These are phyloP conservation scores for Mycena indigotica DNA, from an alignment of 768 basidiomycete species.

Conservation along the genomic window DNA sequence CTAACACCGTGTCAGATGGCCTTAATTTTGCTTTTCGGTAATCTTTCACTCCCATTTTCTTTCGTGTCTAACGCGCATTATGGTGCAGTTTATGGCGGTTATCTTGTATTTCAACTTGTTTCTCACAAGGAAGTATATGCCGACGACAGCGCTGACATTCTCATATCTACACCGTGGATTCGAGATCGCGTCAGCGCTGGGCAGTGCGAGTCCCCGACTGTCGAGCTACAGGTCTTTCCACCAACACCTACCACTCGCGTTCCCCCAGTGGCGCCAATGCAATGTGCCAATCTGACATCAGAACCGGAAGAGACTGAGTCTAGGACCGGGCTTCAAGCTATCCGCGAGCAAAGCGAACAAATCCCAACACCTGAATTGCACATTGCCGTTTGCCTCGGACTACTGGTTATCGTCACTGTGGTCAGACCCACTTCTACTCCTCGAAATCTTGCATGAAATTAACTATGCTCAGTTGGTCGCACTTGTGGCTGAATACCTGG, in stretches of 20 bases:
- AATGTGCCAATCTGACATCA: no score
- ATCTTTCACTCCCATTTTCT: not conserved
- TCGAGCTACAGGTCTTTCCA: not conserved
- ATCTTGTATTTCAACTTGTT: slow-evolving; percentile 44
- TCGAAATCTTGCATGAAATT: not conserved
- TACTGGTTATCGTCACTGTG: slow-evolving; percentile 34
- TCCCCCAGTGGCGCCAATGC: not conserved
- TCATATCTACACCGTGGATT: slow-evolving; percentile 19
- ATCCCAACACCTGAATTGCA: slow-evolving; percentile 3
- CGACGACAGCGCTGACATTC: slow-evolving; percentile 33
- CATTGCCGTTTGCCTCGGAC: slow-evolving; percentile 15
- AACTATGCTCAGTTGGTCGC: slow-evolving; percentile 33
- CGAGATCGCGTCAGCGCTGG: not conserved
- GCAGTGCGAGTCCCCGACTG: not conserved
- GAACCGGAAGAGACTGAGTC: slow-evolving; percentile 1
- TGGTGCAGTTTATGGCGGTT: slow-evolving; percentile 58
- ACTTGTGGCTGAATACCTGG: slow-evolving; percentile 48
- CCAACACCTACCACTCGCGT: not conserved
- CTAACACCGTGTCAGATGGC: slow-evolving; percentile 32
- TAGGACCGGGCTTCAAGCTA: no score
- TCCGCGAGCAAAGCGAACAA: no score
- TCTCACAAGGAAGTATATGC: slow-evolving; percentile 57
- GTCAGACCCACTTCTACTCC: not conserved
- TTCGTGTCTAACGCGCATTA: no score
- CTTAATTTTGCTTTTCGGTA: slow-evolving; percentile 59